Percentiles rank a stretch among this genome's conserved stretches.
These are phyloP conservation scores for Colletotrichum endophyticum DNA, from an alignment of 2,329 filamentous ascomycete genomes.

Conservation along the genomic window DNA sequence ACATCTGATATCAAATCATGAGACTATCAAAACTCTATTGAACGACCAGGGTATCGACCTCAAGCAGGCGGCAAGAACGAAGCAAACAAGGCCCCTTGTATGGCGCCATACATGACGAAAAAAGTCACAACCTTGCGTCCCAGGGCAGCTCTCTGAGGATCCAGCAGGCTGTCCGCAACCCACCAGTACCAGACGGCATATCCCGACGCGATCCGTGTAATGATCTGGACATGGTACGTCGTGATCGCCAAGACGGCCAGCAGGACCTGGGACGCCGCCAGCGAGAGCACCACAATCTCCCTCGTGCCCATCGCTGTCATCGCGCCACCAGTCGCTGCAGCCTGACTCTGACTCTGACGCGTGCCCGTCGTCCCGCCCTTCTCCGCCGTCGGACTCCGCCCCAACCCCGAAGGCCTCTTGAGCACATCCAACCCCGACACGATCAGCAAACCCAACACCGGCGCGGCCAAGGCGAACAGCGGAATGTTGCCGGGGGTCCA, in stretches of 20 bases:
- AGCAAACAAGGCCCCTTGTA: conserved; percentile 85
- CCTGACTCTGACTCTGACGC: neutral
- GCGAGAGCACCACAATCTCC: conserved; percentile 43
- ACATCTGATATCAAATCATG: neutral
- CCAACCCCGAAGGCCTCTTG: conserved; percentile 22
- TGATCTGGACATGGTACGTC: conserved; percentile 91
- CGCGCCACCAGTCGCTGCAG: neutral
- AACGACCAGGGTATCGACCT: neutral
- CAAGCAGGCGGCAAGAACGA: conserved; percentile 87
- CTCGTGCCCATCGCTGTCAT: conserved; percentile 28
- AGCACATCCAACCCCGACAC: conserved; percentile 59
- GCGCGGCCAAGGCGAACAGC: conserved; percentile 82
- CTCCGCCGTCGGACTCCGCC: conserved; percentile 1
- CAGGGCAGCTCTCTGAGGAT: conserved; percentile 32
- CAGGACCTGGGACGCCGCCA: conserved; percentile 76
- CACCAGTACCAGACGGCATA: conserved; percentile 92
- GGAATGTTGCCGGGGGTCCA: conserved; percentile 89
- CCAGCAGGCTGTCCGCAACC: conserved; percentile 59
- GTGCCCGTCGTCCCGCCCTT: neutral
- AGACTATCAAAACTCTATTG: neutral
- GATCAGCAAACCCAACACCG: conserved; percentile 73
- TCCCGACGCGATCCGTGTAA: conserved; percentile 85
- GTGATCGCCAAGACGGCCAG: conserved; percentile 75
- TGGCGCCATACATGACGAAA: conserved; percentile 80
- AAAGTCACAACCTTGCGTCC: conserved; percentile 59